These are phyloP conservation scores for Clarireedia monteithiana DNA, from an alignment of 2,329 filamentous ascomycete genomes.

Conservation along the genomic window DNA sequence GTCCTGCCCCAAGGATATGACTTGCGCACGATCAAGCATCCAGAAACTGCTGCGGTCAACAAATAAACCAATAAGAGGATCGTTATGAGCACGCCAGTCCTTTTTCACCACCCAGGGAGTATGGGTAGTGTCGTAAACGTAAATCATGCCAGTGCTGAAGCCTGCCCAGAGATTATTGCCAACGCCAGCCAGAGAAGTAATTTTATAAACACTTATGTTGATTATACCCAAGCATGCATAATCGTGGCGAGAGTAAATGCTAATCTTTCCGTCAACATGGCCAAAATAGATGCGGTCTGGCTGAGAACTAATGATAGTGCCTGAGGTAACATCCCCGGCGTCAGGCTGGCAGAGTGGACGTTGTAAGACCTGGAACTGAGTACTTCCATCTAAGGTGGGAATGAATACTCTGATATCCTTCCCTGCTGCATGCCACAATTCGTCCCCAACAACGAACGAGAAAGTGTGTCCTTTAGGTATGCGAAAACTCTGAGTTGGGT, in stretches of 20 bases:
- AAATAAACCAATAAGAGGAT: conserved; percentile 69
- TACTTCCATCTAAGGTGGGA: conserved; percentile 59
- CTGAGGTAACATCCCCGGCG: conserved; percentile 81
- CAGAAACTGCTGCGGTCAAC: conserved; percentile 78
- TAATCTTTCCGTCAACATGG: conserved; percentile 88
- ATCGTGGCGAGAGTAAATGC: conserved; percentile 72
- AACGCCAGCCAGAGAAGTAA: conserved; percentile 76
- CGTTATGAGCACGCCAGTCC: conserved; percentile 81
- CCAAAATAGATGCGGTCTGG: conserved; percentile 81
- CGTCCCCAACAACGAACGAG: conserved; percentile 76
- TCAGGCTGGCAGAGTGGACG: conserved; percentile 63
- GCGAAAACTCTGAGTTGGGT: conserved; percentile 65
- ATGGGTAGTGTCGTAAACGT: conserved; percentile 77
- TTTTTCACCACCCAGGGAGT: conserved; percentile 89
- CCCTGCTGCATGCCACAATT: conserved; percentile 81
- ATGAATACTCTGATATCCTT: conserved; percentile 82
- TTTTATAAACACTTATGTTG: conserved; percentile 89
- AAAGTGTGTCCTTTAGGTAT: conserved; percentile 77
- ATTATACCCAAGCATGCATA: conserved; percentile 73
- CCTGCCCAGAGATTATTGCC: conserved; percentile 84
- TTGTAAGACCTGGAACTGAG: conserved; percentile 67
- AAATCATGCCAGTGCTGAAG: conserved; percentile 89
- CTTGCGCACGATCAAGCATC: conserved; percentile 74
- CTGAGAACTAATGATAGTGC: conserved; percentile 65
- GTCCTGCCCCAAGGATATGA: conserved; percentile 81